These are phyloP conservation scores for Kewa caespitosa DNA, from an alignment of 179 eudicot species.

Conservation along the genomic window DNA sequence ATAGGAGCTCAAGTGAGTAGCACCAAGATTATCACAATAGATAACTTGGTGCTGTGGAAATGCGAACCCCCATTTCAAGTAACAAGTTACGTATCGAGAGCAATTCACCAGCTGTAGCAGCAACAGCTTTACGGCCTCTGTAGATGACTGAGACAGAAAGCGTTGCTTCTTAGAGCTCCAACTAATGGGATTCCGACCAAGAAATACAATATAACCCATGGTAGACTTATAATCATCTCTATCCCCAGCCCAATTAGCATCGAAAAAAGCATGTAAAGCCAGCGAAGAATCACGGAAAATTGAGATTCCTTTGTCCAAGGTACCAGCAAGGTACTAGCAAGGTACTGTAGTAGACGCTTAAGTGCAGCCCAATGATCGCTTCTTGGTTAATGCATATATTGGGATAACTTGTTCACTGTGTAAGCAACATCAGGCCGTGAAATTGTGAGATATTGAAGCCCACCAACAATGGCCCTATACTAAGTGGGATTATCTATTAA, in stretches of 20 bases:
- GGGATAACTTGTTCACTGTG: neutral
- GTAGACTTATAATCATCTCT: no score
- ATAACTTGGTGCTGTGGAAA: neutral
- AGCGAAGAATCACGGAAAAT: neutral
- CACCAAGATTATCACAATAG: conserved; percentile 8
- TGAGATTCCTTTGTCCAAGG: neutral
- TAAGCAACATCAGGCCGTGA: neutral
- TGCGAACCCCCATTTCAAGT: neutral
- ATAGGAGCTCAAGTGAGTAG: no score
- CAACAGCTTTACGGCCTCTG: neutral
- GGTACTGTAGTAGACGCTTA: neutral
- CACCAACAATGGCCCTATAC: neutral
- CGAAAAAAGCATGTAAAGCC: neutral
- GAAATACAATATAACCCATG: no score
- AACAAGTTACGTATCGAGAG: neutral
- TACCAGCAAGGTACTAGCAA: no score
- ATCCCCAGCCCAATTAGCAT: no score
- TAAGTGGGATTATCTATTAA: no score
- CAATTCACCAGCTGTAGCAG: neutral
- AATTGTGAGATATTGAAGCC: neutral
- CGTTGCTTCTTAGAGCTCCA: neutral
- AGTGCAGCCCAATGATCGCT: neutral
- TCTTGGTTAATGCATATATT: neutral
- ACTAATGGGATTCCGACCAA: neutral
- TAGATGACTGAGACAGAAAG: no score